These are phyloP conservation scores for Colletotrichum caudatum DNA, from an alignment of 2,329 filamentous ascomycete species.

Conservation along the genomic window DNA sequence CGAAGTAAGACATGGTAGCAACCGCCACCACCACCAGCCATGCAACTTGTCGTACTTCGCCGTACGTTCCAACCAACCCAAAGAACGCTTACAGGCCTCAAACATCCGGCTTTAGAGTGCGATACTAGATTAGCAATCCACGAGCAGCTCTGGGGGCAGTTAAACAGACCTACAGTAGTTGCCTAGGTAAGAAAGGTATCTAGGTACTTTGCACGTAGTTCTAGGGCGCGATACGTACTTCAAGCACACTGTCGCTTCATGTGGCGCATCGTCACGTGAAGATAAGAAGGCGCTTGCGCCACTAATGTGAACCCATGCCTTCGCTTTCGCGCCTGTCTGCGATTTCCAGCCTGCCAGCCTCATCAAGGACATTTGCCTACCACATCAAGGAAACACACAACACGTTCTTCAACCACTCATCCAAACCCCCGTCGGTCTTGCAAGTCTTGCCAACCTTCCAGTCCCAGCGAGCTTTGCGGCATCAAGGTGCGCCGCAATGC, in stretches of 20 bases:
- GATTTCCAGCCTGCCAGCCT: background rate
- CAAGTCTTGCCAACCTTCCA: background rate
- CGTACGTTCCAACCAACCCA: background rate
- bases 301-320: background rate
- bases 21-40: background rate
- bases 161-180: background rate
- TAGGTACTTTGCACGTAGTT: background rate
- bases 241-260: background rate
- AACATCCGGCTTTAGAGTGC: background rate
- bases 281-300: constrained; percentile 1
- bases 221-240: background rate
- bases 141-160: background rate
- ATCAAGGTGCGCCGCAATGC: constrained; percentile 64
- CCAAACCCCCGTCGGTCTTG: background rate
- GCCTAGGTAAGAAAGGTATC: too few species aligned
- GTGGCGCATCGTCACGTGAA: background rate
- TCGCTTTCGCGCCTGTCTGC: background rate
- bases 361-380: constrained; percentile 5
- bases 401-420: background rate
- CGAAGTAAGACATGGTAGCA: background rate
- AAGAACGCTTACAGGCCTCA: background rate
- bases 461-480: constrained; percentile 30
- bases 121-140: background rate
- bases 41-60: background rate
- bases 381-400: constrained; percentile 9